These are phyloP conservation scores for Coemansia sp. DNA, from an alignment of 192 early-diverging fungal species.

Conservation along the genomic window DNA sequence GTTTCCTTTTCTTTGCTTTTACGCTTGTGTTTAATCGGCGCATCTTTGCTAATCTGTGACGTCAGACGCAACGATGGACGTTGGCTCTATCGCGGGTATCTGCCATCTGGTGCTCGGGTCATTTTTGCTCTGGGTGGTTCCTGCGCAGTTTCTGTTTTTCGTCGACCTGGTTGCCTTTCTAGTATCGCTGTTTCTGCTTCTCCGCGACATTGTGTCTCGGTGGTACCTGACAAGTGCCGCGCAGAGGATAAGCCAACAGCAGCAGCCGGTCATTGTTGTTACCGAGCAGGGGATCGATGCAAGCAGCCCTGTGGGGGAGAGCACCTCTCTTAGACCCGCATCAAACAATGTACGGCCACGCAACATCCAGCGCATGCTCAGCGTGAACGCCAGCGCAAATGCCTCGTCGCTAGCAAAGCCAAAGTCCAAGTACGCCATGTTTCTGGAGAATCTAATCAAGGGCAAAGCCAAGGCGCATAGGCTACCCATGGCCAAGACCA, in stretches of 20 bases:
- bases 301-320: neutral
- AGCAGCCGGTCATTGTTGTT: neutral
- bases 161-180: conserved; percentile 46
- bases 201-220: conserved; percentile 27
- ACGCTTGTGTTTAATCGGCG: neutral
- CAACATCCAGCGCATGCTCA: neutral
- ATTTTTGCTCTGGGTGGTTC: conserved; percentile 42
- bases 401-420: neutral
- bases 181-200: conserved; percentile 21
- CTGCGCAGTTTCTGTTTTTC: conserved; percentile 24
- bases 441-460: neutral
- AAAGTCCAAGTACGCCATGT: neutral
- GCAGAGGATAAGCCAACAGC: neutral
- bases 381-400: neutral
- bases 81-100: conserved; percentile 18
- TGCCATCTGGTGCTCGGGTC: conserved; percentile 32
- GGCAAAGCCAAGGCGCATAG: neutral
- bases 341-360: neutral
- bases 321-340: neutral
- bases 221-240: conserved; percentile 9
- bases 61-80: conserved; percentile 11
- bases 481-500: conserved; percentile 6
- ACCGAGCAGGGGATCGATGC: neutral
- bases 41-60: no score
- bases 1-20: neutral